phyloP scores from a whole-genome alignment of 1,139 yeast genomes.

The Pichia inconspicua region DNA sequence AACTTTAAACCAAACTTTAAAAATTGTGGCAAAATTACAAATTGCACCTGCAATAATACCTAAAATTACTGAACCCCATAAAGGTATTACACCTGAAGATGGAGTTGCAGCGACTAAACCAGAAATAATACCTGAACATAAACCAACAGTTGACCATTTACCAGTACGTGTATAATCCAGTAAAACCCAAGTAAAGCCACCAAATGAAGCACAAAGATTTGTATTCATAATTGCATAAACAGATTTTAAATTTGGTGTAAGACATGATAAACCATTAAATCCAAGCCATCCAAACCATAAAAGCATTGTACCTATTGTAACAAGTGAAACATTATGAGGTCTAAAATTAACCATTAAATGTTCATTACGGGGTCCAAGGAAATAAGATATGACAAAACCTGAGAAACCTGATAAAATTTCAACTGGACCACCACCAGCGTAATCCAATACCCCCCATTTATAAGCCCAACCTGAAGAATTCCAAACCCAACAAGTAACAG shows the following conservation, averaged over 20 bases:
- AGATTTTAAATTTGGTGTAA: slow-evolving; percentile 55
- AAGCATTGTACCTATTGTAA: slow-evolving; percentile 48
- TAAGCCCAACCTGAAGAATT: slow-evolving; percentile 88
- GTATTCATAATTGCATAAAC: slow-evolving; percentile 87
- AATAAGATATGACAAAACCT: slow-evolving; percentile 78
- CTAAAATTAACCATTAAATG: slow-evolving; percentile 81
- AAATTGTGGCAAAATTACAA: slow-evolving; percentile 84
- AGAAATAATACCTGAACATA: slow-evolving; percentile 90
- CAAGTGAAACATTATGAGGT: slow-evolving; percentile 87
- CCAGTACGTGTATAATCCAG: slow-evolving; percentile 81
- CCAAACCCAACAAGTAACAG: slow-evolving; percentile 95
- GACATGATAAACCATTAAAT: slow-evolving; percentile 78
- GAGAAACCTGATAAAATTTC: slow-evolving; percentile 88
- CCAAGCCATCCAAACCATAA: slow-evolving; percentile 81
- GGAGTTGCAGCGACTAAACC: slow-evolving; percentile 98
- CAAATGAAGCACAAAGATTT: slow-evolving; percentile 81
- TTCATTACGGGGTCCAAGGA: slow-evolving; percentile 77
- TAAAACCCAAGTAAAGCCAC: slow-evolving; percentile 88
- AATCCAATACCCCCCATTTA: slow-evolving; percentile 86
- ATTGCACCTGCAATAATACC: slow-evolving; percentile 76
- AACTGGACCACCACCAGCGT: slow-evolving; percentile 98
- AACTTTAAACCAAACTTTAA: slow-evolving; percentile 71
- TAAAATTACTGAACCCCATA: slow-evolving; percentile 84
- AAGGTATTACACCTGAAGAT: slow-evolving; percentile 80
- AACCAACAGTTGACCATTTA: slow-evolving; percentile 92